Base-by-base conservation (phyloP, 306 rosid species). In the Malus orientalis region DNA sequence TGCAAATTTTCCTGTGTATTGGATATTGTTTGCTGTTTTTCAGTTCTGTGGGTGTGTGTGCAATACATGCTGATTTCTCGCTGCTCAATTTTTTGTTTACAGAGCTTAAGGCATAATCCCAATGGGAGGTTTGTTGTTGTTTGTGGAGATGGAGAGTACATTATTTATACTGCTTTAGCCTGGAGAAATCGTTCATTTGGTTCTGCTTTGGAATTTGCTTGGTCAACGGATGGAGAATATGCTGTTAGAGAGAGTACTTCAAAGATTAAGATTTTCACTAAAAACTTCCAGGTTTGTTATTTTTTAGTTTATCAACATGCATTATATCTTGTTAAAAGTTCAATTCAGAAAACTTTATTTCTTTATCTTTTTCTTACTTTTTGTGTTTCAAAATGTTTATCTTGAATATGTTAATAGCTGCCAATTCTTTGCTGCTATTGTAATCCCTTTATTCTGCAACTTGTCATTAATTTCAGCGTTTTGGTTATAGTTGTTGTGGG, bases 151-250 rank as follows among this genome's bases (percentile, higher is more conserved):
- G 98, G 98, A 75, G 98, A 95, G 74, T 95, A 92, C 84, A 92
- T 95, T 78, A 95, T 95, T 81, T 92, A 89, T 84, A 95, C 98
- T 71, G 98, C 98, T 76, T 87, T 95, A 86, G 98, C 98, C 11
- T 95, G 98, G 98, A 92, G 98, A 82, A 95, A 95, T 67, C 89
- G 99, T 70, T 92, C 99, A 62, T 96, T 96, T 81, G 99, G 99
- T 81, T 92, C 99, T 4, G 99, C 99, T 55, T 84, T 96, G 87
- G 99, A 96, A 84, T 85, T 96, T 67, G 98, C 83, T 62, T 96
- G 99, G 99, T 96, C 99, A 25, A 55, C 94, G 13, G 99, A 96
- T 71, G 99, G 99, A 77, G 99, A 96, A 77, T 96, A 86, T 75
- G 96, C 99, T 76, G 93, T 89, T 55, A 87, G 98, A 87, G 99